Conservation (phyloP, 169 alveolate species). For the Cryptosporidium parvum region DNA sequence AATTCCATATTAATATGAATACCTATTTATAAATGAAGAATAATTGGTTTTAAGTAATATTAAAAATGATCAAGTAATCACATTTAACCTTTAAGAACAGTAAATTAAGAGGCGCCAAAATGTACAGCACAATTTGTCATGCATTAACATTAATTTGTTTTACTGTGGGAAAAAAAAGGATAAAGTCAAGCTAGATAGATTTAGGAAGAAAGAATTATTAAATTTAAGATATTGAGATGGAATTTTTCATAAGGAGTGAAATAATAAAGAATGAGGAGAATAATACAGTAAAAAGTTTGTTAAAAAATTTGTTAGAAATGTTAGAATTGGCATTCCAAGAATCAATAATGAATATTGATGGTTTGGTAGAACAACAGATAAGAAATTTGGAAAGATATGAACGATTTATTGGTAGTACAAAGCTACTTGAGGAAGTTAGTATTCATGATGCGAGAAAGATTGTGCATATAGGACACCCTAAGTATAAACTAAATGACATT, state of each 20-base stretch:
- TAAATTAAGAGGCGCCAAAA: constrained; percentile 9
- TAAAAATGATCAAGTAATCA: not conserved
- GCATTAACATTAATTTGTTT: not conserved
- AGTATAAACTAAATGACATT: not conserved
- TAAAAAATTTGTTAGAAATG: constrained; percentile 1
- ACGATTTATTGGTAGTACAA: not conserved
- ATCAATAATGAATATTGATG: constrained; percentile 24
- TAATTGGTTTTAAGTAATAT: not conserved
- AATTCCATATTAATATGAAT: no score
- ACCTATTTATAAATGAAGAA: not conserved
- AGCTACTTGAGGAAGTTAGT: not conserved
- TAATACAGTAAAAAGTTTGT: not conserved
- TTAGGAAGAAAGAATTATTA: not conserved
- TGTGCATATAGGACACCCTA: constrained; percentile 1
- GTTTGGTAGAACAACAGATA: constrained; percentile 2
- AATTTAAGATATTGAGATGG: not conserved
- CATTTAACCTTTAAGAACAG: not conserved
- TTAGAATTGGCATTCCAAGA: constrained; percentile 13
- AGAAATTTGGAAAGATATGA: constrained; percentile 1
- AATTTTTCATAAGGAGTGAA: not conserved
- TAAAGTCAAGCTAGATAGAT: not conserved
- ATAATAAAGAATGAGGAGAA: not conserved
- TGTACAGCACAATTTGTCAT: constrained; percentile 27
- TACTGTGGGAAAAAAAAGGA: constrained; percentile 21
- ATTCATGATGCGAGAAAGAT: constrained; percentile 4